Base-by-base conservation (phyloP, 2,329 filamentous ascomycete species). In the Helotiales sp. region DNA sequence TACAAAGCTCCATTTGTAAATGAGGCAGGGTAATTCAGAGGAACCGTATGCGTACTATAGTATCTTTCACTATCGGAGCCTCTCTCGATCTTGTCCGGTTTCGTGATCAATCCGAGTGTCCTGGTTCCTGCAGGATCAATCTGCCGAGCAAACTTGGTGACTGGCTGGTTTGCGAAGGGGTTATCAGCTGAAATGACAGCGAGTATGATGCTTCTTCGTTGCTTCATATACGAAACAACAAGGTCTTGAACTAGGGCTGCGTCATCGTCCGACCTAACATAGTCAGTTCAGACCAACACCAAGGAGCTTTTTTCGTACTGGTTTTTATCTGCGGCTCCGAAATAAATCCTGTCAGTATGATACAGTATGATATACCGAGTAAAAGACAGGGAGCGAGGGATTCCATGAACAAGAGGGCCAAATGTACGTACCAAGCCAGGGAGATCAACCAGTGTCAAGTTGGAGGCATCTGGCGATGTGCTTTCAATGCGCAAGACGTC, bases 321-420 rank as follows among this genome's bases (percentile, higher is more conserved):
- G 51, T 81, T 81, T 48, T 69, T 68, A 0, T 77, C 78, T 0
- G n/a, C n/a, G n/a, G n/a, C n/a, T n/a, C n/a, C n/a, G n/a, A n/a
- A n/a, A n/a, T n/a, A n/a, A n/a, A n/a, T n/a, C n/a, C n/a, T n/a
- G n/a, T n/a, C n/a, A n/a, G n/a, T n/a, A n/a, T n/a, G n/a, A n/a
- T n/a, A n/a, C n/a, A n/a, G n/a, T n/a, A n/a, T n/a, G n/a, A n/a
- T n/a, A n/a, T n/a, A n/a, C n/a, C n/a, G n/a, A n/a, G n/a, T n/a
- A n/a, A n/a, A n/a, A n/a, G n/a, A n/a, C n/a, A n/a, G n/a, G n/a
- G n/a, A n/a, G n/a, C n/a, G n/a, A n/a, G n/a, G n/a, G n/a, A n/a
- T n/a, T n/a, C n/a, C n/a, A n/a, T n/a, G n/a, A n/a, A n/a, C n/a
- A n/a, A n/a, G n/a, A n/a, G n/a, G n/a, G n/a, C n/a, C n/a, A n/a